Evolutionary conservation across 306 rosid species (phyloP).

Genomic region (Trifolium repens): DNA sequence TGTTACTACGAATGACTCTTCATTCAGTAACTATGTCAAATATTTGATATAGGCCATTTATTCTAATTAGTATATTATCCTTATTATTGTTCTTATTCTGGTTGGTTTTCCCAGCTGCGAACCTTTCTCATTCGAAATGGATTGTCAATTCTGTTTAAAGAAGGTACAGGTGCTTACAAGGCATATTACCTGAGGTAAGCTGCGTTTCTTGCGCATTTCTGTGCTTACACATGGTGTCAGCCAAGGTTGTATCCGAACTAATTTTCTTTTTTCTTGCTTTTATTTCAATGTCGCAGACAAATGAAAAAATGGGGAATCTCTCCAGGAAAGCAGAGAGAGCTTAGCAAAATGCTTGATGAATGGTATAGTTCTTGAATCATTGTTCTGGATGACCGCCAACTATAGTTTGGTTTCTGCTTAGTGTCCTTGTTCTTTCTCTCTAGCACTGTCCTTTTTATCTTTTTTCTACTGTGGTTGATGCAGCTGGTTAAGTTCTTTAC

Average conservation of each 20-base stretch:
- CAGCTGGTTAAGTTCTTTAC: constrained; percentile 18
- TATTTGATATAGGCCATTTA: constrained; percentile 6
- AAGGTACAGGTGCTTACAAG: constrained; percentile 94
- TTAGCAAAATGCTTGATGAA: constrained; percentile 94
- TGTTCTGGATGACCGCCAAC: constrained; percentile 17
- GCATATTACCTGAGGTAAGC: constrained; percentile 85
- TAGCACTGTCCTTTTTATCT: constrained; percentile 5
- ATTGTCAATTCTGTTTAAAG: constrained; percentile 81
- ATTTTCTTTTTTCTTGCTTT: constrained; percentile 8
- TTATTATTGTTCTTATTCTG: constrained; percentile 37
- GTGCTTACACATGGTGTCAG: not conserved
- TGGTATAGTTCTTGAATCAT: constrained; percentile 65
- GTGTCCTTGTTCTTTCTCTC: constrained; percentile 8
- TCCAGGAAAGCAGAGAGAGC: constrained; percentile 83
- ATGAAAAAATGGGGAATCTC: constrained; percentile 96
- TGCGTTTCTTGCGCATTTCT: not conserved
- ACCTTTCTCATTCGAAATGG: constrained; percentile 98
- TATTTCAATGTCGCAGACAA: constrained; percentile 62
- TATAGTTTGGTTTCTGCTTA: constrained; percentile 35
- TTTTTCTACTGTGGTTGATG: constrained; percentile 25
- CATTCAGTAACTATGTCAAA: constrained; percentile 23
- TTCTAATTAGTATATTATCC: not conserved
- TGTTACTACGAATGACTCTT: constrained; percentile 10
- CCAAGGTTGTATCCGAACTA: constrained; percentile 31
- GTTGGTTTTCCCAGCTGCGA: constrained; percentile 59